Evolutionary conservation across 345 rosid genomes (phyloP), one percentile per base, ranked within the genome.

Genomic region (Citrus reticulata): DNA sequence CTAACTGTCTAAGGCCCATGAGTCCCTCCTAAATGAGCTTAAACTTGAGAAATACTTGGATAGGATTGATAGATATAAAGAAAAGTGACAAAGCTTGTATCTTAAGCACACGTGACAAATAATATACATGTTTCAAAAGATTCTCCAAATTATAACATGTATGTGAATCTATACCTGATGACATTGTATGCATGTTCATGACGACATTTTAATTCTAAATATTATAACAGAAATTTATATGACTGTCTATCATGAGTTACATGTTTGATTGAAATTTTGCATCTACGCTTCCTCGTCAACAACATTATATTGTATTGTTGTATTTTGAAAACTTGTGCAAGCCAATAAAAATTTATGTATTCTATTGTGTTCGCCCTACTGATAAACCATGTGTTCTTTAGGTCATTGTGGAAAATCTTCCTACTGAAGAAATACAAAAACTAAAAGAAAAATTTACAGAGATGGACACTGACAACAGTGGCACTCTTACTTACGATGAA

Each of bases 361-460:
- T 27, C 24, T 19, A 32, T 51, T 51, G 57, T 1, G 22, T 0
- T 5, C 32, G 2, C 10, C 55, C n/a, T 34, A 29, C 57, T 49
- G 37, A 73, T 32, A 66, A 35, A 39, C 67, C 51, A 22, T 37
- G 51, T 10, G 39, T 10, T 60, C 34, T 39, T 65, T 16, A 17
- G 99, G 96, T 95, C 69, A 93, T 95, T 40, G 51, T 46, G 51
- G 51, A 46, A 46, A 46, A 46, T 46, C 16, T 46, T 11, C 51
- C 51, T 3, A 3, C 51, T 1, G 16, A 46, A 46, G 51, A 11
- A 46, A 46, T 11, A 46, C 51, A 11, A 3, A 11, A 46, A 4
- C 51, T 46, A 2, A 46, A 46, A 0, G 16, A 46, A 46, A 46
- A 46, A 11, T 46, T 46, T 46, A 46, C 51, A 11, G 51, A 46